Base-by-base conservation (phyloP, 345 rosid genomes). In the Linum usitatissimum region DNA sequence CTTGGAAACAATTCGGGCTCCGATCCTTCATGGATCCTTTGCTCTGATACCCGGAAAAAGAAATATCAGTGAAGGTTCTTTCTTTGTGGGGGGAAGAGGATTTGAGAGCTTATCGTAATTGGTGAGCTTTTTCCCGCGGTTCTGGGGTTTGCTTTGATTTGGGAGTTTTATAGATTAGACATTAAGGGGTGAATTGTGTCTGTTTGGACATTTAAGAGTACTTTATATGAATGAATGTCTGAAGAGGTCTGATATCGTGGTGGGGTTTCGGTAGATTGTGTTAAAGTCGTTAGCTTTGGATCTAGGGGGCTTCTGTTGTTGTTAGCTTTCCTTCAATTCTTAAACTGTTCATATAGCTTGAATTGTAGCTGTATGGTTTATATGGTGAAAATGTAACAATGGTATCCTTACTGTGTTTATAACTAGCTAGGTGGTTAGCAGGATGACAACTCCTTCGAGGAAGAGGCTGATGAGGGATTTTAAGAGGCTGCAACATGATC, bases 401-500 rank as follows among this genome's bases (percentile, higher is more conserved):
- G 28, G 38, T 4, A 34, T 10, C 51, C 10, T 45, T 10, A 2
- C 40, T 17, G 64, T 12, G 15, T 23, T 60, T 30, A 18, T 53
- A 42, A 62, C 63, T 53, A 51, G 58, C 30, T 38, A 23, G 28
- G 28, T 23, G 3, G 5, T 34, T 34, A 34, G 38, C 3, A 49
- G 28, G 61, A 68, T 73, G 76, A 64, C 76, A 10, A 73, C 76
- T 34, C 76, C 76, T 5, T 54, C 76, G 3, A 64, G 76, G 73
- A 73, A 73, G 72, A 73, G 76, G 42, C 21, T 73, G 70, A 73
- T 68, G 73, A 73, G 76, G 68, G 76, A 73, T 55, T 73, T 73
- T 31, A 73, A 73, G 76, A 73, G 73, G 70, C 45, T 73, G 64
- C 76, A 73, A 53, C 73, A 73, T n/a, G 76, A 73, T 51, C 76